These are phyloP conservation scores for Cladochytrium replicatum DNA, from an alignment of 192 early-diverging fungal genomes.

Conservation along the genomic window DNA sequence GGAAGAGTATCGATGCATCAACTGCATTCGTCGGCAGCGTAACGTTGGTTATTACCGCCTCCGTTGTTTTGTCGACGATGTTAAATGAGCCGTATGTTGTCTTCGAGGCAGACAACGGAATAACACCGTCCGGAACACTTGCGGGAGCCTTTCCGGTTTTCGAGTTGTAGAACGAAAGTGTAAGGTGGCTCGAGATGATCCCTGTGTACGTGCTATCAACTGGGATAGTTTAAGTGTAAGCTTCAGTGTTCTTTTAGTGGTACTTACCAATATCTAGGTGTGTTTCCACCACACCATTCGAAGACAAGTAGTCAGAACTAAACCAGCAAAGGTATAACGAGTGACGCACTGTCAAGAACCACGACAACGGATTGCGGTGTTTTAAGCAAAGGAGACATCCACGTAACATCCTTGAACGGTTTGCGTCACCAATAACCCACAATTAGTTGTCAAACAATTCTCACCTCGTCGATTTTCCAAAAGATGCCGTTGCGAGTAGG, in stretches of 20 bases:
- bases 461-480: constrained; percentile 14
- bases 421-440: too few species aligned
- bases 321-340: too few species aligned
- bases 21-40: constrained; percentile 11
- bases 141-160: neutral
- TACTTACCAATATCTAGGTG: too few species aligned
- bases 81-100: constrained; percentile 8
- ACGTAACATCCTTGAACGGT: constrained; percentile 21
- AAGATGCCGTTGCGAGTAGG: constrained; percentile 11
- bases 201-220: constrained; percentile 19
- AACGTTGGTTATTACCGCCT: constrained; percentile 1
- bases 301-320: too few species aligned
- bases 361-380: constrained; percentile 8
- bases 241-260: too few species aligned
- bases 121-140: constrained; percentile 10
- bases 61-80: constrained; percentile 2
- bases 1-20: constrained; percentile 14
- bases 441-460: too few species aligned
- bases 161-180: constrained; percentile 11
- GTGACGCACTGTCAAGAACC: constrained; percentile 19
- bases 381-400: constrained; percentile 5
- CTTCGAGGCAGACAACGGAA: constrained; percentile 8
- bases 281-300: too few species aligned
- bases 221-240: too few species aligned
- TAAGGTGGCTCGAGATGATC: constrained; percentile 11